Evolutionary conservation across 2,329 filamentous ascomycete genomes (phyloP), one percentile per base, ranked within the genome.

Genomic region (Cladosporium halotolerans): DNA sequence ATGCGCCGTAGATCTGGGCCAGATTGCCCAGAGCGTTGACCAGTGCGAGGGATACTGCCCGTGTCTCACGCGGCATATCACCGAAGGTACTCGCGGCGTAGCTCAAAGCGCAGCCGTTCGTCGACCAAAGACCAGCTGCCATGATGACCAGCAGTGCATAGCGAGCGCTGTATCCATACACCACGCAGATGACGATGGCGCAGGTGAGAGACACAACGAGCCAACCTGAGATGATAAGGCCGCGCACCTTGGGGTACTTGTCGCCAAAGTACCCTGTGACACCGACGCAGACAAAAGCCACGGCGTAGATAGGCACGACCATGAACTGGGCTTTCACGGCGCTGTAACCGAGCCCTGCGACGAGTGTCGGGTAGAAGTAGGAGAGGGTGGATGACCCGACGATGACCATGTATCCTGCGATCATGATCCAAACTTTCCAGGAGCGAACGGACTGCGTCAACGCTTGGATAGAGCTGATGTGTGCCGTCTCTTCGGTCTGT

Each of bases 111-210:
- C 77, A 69, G 1, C 73, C 77, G 59, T 82, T 81, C 1, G 74
- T 73, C 0, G 75, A 69, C 78, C 77, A 81, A 0, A 81, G 68
- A 0, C 77, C 79, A 1, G 76, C 73, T 0, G 78, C 77, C 76
- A 81, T 79, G 52, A 82, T 68, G 2, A 81, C 76, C 0, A 82
- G 71, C 1, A 82, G 68, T 0, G 71, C 76, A 57, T 82, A 82
- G 4, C 79, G 71, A 1, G 76, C 78, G 1, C 69, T 76, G 63
- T 74, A 77, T 62, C 77, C 66, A 63, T 79, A 79, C 3, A 80
- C 64, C 6, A 60, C 59, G 56, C 71, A 72, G 10, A 73, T 68
- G 49, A 68, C 58, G 55, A 74, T 68, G 3, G 67, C 67, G 13
- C 70, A 71, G 45, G 72, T 58, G 50, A 71, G 67, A 1, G 70